Conservation (phyloP, 352 stramenopile genomes). For the Thalassiosira hispida region DNA sequence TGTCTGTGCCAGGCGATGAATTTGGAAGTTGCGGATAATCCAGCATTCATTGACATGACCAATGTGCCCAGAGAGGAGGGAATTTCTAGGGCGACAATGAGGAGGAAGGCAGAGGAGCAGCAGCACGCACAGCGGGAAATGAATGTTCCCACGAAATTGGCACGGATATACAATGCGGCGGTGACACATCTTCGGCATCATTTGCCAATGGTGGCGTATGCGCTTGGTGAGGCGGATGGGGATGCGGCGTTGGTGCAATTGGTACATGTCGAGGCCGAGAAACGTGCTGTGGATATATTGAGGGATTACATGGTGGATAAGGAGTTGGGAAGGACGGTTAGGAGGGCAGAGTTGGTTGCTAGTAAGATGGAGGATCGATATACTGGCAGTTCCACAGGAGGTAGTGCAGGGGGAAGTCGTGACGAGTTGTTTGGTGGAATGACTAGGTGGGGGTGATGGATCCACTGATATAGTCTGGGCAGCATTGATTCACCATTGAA, state of each 20-base stretch:
- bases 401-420: conserved; percentile 1
- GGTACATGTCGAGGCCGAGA: conserved; percentile 78
- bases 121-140: conserved; percentile 1
- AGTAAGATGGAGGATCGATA: conserved; percentile 67
- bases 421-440: conserved; percentile 12
- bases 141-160: conserved; percentile 61
- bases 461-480: too few species aligned
- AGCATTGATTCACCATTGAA: conserved; percentile 60
- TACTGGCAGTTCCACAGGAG: conserved; percentile 9
- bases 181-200: conserved; percentile 80
- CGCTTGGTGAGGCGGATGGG: conserved; percentile 74
- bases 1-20: conserved; percentile 32
- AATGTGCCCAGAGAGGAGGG: conserved; percentile 36
- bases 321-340: conserved; percentile 56
- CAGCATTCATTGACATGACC: conserved; percentile 14
- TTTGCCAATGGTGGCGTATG: conserved; percentile 82
- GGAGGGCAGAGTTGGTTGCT: conserved; percentile 66
- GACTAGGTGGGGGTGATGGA: too few species aligned
- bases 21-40: conserved; percentile 2
- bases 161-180: conserved; percentile 78
- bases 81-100: conserved; percentile 53
- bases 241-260: conserved; percentile 79
- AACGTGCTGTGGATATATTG: conserved; percentile 65
- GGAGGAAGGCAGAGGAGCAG: conserved; percentile 42
- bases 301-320: conserved; percentile 51